These are phyloP conservation scores for Phytophthora rubi DNA, from an alignment of 352 stramenopile genomes.

Conservation along the genomic window DNA sequence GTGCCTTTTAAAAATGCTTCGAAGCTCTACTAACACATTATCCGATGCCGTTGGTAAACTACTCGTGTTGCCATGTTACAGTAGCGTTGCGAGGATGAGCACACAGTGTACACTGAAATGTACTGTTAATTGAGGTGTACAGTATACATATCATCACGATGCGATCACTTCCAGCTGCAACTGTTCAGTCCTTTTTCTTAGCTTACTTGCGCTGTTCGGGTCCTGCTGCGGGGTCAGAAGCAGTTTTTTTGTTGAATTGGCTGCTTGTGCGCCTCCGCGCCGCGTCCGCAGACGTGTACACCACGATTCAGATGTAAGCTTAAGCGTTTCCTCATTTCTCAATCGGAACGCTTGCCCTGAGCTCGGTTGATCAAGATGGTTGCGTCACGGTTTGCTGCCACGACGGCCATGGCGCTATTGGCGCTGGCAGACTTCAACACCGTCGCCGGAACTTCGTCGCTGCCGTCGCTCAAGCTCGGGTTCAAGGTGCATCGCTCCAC, in stretches of 20 bases:
- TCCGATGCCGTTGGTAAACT: too few relatives aligned
- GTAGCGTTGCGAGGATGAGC: too few relatives aligned
- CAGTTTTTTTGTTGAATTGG: constrained; percentile 19
- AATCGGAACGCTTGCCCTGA: constrained; percentile 17
- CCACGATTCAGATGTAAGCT: background rate
- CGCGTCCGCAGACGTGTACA: background rate
- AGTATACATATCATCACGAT: too few relatives aligned
- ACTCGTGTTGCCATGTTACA: too few relatives aligned
- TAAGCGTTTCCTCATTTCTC: constrained; percentile 11
- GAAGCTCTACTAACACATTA: too few relatives aligned
- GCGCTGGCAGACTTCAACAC: constrained; percentile 1
- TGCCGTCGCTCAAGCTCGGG: constrained; percentile 40
- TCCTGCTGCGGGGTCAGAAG: constrained; percentile 24
- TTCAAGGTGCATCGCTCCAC: constrained; percentile 55
- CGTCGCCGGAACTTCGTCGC: constrained; percentile 7
- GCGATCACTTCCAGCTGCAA: background rate
- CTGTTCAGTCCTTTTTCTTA: constrained; percentile 15
- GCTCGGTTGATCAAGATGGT: constrained; percentile 18
- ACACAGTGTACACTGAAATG: too few relatives aligned
- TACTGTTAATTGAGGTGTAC: too few relatives aligned
- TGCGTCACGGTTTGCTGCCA: constrained; percentile 2
- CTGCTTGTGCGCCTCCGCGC: background rate
- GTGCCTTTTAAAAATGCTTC: too few relatives aligned
- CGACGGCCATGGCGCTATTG: background rate
- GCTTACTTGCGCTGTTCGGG: constrained; percentile 14